A percentile compares a stretch with the other conserved stretches of the same genome.
Conservation (phyloP, 73 alveolate genomes). For the Paramecium sonneborni region DNA sequence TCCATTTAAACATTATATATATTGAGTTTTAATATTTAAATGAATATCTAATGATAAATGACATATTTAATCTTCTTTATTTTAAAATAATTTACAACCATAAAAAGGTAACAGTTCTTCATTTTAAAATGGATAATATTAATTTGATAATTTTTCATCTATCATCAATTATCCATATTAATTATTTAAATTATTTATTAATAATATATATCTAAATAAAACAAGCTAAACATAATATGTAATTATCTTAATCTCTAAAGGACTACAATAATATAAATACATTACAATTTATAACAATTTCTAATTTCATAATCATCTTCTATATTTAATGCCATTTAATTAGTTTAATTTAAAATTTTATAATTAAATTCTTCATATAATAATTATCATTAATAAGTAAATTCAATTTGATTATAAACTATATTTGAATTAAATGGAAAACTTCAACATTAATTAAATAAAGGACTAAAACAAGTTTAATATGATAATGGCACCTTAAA, state of each 20-base stretch:
- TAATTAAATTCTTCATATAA: neutral
- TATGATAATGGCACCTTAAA: neutral
- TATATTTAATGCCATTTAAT: neutral
- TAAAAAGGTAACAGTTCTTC: neutral
- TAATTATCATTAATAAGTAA: neutral
- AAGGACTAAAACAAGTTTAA: conserved; percentile 3
- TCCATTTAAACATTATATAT: neutral
- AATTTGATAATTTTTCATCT: neutral
- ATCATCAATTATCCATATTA: neutral
- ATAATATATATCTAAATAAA: neutral
- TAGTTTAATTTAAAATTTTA: neutral
- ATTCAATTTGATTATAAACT: neutral
- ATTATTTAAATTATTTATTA: neutral
- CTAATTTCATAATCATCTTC: neutral
- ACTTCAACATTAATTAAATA: neutral
- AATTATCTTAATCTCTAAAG: neutral
- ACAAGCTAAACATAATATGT: neutral
- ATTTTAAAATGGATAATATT: neutral
- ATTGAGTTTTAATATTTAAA: neutral
- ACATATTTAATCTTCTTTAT: neutral
- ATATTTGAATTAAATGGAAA: neutral
- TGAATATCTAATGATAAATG: neutral
- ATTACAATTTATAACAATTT: neutral
- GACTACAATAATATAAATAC: neutral
- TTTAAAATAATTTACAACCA: neutral